A percentile compares a stretch with the other conserved stretches of the same genome.
Conservation (phyloP, 768 basidiomycete species). For the Russula sp. region DNA sequence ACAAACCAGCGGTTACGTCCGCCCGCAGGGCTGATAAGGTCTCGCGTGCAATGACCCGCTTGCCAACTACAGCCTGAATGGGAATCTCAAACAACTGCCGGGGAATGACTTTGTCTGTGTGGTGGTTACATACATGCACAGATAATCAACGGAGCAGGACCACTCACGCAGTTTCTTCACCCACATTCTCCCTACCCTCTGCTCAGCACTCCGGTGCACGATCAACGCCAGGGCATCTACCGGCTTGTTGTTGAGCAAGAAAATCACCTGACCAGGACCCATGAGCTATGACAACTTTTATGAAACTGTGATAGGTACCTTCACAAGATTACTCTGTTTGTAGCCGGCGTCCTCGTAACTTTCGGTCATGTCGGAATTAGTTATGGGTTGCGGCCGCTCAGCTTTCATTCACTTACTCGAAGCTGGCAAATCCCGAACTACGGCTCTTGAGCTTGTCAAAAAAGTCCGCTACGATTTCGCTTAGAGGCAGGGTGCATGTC, state of each 20-base stretch:
- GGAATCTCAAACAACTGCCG: slow-evolving; percentile 90
- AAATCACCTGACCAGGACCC: slow-evolving; percentile 58
- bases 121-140: not conserved
- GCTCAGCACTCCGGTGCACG: slow-evolving; percentile 75
- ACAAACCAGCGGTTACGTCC: slow-evolving; percentile 90
- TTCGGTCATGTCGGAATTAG: slow-evolving; percentile 1
- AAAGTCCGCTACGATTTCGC: slow-evolving; percentile 91
- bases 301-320: slow-evolving; percentile 41
- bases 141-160: not conserved
- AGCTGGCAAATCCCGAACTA: slow-evolving; percentile 86
- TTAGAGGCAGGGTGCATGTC: slow-evolving; percentile 77
- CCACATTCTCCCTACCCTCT: slow-evolving; percentile 73
- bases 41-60: slow-evolving; percentile 82
- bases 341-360: slow-evolving; percentile 97
- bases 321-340: slow-evolving; percentile 67
- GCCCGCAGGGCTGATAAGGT: slow-evolving; percentile 79
- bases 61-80: slow-evolving; percentile 89
- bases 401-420: slow-evolving; percentile 54
- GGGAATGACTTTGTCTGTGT: slow-evolving; percentile 81
- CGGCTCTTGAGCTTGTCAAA: slow-evolving; percentile 92
- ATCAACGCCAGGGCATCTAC: slow-evolving; percentile 93
- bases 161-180: slow-evolving; percentile 83
- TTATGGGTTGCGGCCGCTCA: not conserved
- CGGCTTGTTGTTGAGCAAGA: slow-evolving; percentile 80
- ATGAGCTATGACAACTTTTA: not conserved